Conservation (phyloP, 306 rosid species). For the Vicia faba region DNA sequence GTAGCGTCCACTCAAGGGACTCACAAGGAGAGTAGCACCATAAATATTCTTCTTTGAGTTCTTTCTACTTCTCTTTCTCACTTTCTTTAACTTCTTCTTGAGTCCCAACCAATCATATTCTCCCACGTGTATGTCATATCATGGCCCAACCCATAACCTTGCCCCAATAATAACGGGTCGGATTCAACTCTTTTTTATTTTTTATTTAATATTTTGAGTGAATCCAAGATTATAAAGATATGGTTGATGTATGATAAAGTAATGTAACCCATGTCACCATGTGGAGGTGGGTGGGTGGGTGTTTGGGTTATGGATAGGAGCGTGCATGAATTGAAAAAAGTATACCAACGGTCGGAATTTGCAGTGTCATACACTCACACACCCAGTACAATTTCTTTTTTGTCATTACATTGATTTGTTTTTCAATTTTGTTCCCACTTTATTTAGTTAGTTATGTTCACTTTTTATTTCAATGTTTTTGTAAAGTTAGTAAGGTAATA, state of each 20-base stretch:
- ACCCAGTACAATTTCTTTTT: background rate
- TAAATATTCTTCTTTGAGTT: slow-evolving; percentile 14
- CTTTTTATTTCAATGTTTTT: too few species aligned
- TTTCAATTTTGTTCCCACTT: background rate
- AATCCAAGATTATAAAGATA: too few species aligned
- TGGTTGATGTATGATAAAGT: too few species aligned
- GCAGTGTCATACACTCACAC: background rate
- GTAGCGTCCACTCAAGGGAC: slow-evolving; percentile 20
- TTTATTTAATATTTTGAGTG: too few species aligned
- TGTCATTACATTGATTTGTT: background rate
- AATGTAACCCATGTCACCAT: too few species aligned
- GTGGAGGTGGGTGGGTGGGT: background rate
- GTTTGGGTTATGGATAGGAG: background rate
- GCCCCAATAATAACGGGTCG: background rate
- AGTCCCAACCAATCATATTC: background rate
- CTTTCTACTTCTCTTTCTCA: slow-evolving; percentile 20
- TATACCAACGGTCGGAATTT: background rate
- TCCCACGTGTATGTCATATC: slow-evolving; percentile 20
- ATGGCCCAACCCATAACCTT: background rate
- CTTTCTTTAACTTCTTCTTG: slow-evolving; percentile 16
- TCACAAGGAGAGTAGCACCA: background rate
- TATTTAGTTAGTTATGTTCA: too few species aligned
- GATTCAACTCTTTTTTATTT: background rate
- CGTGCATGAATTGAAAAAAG: background rate
- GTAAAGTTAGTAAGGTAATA: too few species aligned